phyloP scores from a whole-genome alignment of 2,329 filamentous ascomycete species.

The Microcyclospora pomicola region DNA sequence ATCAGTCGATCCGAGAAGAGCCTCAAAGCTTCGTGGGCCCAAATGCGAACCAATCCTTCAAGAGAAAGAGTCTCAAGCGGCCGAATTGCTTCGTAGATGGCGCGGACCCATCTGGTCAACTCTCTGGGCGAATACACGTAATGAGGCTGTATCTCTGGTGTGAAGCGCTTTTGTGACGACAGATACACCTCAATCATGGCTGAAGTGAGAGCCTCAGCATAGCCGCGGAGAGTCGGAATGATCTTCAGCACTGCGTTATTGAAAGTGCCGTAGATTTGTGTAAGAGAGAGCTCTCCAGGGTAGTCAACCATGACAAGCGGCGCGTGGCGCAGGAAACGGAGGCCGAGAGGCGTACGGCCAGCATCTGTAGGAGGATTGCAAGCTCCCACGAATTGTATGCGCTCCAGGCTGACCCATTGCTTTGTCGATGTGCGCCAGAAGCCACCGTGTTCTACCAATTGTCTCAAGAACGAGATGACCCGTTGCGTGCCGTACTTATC shows the following conservation, averaged over 20 bases:
- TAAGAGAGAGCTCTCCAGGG: conserved; percentile 83
- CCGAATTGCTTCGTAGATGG: conserved; percentile 91
- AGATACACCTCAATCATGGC: conserved; percentile 97
- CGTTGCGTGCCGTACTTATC: conserved; percentile 96
- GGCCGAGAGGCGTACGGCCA: conserved; percentile 84
- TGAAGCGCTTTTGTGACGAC: conserved; percentile 88
- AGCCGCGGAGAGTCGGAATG: conserved; percentile 84
- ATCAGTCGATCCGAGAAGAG: conserved; percentile 97
- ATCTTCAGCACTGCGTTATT: conserved; percentile 95
- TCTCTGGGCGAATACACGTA: conserved; percentile 99
- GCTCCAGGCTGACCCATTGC: conserved; percentile 92
- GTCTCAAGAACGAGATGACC: conserved; percentile 91
- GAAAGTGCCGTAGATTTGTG: conserved; percentile 98
- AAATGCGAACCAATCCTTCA: conserved; percentile 89
- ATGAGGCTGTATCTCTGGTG: conserved; percentile 90
- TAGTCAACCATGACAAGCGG: conserved; percentile 99
- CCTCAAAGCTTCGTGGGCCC: conserved; percentile 91
- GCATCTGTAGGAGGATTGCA: conserved; percentile 98
- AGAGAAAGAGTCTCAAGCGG: conserved; percentile 77
- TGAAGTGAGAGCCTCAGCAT: conserved; percentile 83
- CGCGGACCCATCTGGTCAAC: conserved; percentile 91
- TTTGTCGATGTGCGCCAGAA: conserved; percentile 98
- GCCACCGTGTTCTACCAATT: conserved; percentile 95
- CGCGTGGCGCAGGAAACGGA: conserved; percentile 86
- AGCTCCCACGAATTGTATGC: conserved; percentile 96